Base-by-base conservation (phyloP, 768 basidiomycete species). In the Tylopilus cervinicoccineus region DNA sequence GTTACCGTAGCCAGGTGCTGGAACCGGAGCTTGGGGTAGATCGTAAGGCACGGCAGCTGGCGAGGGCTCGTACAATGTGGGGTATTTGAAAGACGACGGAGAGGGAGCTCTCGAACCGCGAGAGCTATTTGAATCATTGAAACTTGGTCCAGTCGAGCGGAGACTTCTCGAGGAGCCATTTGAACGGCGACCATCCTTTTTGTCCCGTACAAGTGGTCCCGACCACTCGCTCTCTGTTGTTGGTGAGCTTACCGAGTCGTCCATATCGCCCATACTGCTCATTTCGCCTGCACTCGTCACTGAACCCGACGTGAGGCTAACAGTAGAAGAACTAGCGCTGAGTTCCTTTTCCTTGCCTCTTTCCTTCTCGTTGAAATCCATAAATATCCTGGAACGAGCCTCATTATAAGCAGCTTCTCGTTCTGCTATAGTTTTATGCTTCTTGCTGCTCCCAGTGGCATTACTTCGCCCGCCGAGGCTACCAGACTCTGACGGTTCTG, bases 371-470 rank as follows among this genome's bases (percentile, higher is more conserved):
- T 88, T 77, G 55, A 90, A 88, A 54, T 70, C 84, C 80, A 88
- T 85, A 70, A 93, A 93, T 55, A 93, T 93, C 47, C 90, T 79
- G 31, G 81, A 84, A 38, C 91, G 80, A 24, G 90, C 90, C 66
- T 88, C 83, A 45, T 88, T 86, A 57, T 93, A 93, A n/a, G 88
- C 91, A 0, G 87, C 91, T 61, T 88, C 88, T 27, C 90, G 84
- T 64, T 93, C 84, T 59, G 88, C 86, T 20, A 93, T 83, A 2
- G 91, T 91, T 72, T 81, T 80, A 26, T 77, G 76, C 61, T 86
- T 83, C 71, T 84, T 88, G 58, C 68, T 76, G 52, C 78, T 72
- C 40, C 76, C 78, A 5, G 82, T 79, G 19, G 77, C 71, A 58
- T 76, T 85, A 63, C 84, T 85, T 42, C 82, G 77, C 17, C 80